These are phyloP conservation scores for Lachancea quebecensis DNA, from an alignment of 805 yeast species.

Conservation along the genomic window DNA sequence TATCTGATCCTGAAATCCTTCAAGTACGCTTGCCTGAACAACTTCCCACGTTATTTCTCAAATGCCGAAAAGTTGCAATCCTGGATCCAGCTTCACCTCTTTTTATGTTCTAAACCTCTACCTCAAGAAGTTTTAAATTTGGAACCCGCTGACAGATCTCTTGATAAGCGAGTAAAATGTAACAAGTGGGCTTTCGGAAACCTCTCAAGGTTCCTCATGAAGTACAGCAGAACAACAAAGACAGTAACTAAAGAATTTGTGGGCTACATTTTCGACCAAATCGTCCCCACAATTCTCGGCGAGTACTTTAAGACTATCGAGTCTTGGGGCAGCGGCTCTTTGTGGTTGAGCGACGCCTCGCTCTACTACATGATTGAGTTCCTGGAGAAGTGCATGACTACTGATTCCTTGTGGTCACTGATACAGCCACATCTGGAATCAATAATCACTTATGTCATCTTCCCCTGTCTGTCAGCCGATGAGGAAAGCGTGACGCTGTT, in stretches of 20 bases:
- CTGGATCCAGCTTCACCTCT: conserved; percentile 66
- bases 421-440: conserved; percentile 60
- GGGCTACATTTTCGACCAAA: conserved; percentile 43
- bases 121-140: conserved; percentile 45
- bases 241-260: conserved; percentile 44
- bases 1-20: conserved; percentile 59
- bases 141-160: conserved; percentile 42
- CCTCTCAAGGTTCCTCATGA: conserved; percentile 58
- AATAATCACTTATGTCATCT: conserved; percentile 61
- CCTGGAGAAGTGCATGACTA: conserved; percentile 52
- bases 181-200: conserved; percentile 90
- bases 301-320: conserved; percentile 48
- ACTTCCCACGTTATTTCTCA: conserved; percentile 47
- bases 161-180: conserved; percentile 52
- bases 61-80: conserved; percentile 35
- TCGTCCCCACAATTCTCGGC: conserved; percentile 64
- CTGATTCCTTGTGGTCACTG: conserved; percentile 52
- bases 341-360: conserved; percentile 63
- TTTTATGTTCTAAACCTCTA: conserved; percentile 46
- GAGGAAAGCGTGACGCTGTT: conserved; percentile 61
- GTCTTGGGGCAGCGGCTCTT: conserved; percentile 32
- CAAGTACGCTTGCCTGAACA: conserved; percentile 54
- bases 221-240: conserved; percentile 48
- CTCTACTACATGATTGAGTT: conserved; percentile 62
- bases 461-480: conserved; percentile 68